These are phyloP conservation scores for Eutrema heterophyllum DNA, from an alignment of 345 rosid genomes.

Conservation along the genomic window DNA sequence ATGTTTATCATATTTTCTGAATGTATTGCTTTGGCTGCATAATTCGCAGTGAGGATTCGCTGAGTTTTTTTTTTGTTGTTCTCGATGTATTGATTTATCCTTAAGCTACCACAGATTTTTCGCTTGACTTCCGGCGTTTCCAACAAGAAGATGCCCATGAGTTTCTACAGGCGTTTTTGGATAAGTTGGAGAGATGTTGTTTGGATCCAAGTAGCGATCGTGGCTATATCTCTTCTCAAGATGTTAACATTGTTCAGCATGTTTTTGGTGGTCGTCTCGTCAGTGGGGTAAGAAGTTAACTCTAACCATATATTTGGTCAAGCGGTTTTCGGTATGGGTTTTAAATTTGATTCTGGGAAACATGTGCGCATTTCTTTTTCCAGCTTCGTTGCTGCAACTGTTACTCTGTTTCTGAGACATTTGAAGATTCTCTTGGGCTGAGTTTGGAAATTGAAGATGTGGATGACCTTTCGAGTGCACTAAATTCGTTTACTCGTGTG, in stretches of 20 bases:
- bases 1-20: neutral
- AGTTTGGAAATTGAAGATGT: constrained; percentile 78
- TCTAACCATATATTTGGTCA: neutral
- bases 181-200: constrained; percentile 63
- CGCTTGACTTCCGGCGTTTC: constrained; percentile 45
- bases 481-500: constrained; percentile 70
- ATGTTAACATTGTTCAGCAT: constrained; percentile 44
- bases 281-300: constrained; percentile 47
- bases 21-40: neutral
- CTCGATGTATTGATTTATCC: constrained; percentile 4
- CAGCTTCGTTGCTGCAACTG: constrained; percentile 79
- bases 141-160: constrained; percentile 95
- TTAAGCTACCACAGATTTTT: constrained; percentile 55
- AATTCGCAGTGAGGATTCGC: neutral
- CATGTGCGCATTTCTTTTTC: neutral
- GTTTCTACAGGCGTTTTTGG: constrained; percentile 68
- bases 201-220: constrained; percentile 28
- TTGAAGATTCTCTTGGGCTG: constrained; percentile 56
- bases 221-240: constrained; percentile 23
- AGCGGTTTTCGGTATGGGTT: neutral
- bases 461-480: constrained; percentile 46
- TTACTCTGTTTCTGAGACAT: constrained; percentile 49
- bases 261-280: constrained; percentile 72
- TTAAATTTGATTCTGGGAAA: neutral
- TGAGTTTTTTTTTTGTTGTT: neutral